phyloP scores from a whole-genome alignment of 2,329 filamentous ascomycete species.

The Trichoderma sp. region DNA sequence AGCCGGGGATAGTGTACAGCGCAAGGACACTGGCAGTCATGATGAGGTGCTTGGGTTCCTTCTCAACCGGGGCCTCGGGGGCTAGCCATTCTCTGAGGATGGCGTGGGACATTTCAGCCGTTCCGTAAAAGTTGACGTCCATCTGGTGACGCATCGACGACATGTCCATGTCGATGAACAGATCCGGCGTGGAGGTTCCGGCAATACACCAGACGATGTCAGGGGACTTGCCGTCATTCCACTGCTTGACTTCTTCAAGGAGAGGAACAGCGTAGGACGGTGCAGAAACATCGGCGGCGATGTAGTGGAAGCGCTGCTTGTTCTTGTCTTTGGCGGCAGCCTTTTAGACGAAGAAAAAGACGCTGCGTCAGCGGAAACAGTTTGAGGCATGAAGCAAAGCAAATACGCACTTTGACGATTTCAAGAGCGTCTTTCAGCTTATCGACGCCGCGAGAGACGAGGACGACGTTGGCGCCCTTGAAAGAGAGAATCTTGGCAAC shows the following conservation, averaged over 20 bases:
- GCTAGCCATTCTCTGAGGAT: conserved; percentile 72
- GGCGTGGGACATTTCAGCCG: conserved; percentile 80
- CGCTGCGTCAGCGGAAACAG: background rate
- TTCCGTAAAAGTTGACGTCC: conserved; percentile 89
- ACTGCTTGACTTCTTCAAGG: conserved; percentile 67
- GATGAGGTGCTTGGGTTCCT: conserved; percentile 70
- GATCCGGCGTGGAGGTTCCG: conserved; percentile 67
- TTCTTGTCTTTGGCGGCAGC: conserved; percentile 61
- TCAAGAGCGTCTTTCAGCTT: conserved; percentile 72
- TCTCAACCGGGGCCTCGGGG: conserved; percentile 42
- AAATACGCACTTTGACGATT: conserved; percentile 55
- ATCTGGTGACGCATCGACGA: conserved; percentile 71
- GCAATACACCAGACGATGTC: conserved; percentile 93
- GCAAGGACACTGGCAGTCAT: conserved; percentile 78
- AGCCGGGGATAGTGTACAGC: conserved; percentile 76
- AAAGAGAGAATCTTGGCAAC: conserved; percentile 70
- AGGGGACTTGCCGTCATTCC: conserved; percentile 71
- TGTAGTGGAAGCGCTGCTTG: conserved; percentile 76
- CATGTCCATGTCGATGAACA: conserved; percentile 73
- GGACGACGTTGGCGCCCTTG: conserved; percentile 82
- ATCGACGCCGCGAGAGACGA: conserved; percentile 72
- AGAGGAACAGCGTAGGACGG: conserved; percentile 67
- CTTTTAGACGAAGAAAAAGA: conserved; percentile 44
- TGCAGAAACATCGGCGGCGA: conserved; percentile 77
- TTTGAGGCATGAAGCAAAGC: background rate